Conservation (phyloP, 306 rosid species). For the Lotus japonicus region DNA sequence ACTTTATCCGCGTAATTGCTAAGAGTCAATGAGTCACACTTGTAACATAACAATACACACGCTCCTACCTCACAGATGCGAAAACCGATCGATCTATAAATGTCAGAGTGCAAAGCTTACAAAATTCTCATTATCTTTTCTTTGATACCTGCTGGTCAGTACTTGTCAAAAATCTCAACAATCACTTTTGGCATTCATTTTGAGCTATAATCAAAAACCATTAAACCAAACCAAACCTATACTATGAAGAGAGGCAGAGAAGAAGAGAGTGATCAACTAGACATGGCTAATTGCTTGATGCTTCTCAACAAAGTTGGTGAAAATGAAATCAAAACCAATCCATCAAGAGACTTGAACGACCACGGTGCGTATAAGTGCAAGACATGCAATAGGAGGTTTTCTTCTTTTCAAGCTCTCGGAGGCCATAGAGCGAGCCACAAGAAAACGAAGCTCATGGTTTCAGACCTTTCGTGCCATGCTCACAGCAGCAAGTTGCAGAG, state of each 20-base stretch:
- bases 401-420: slow-evolving; percentile 82
- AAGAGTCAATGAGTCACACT: not conserved
- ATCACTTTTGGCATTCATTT: not conserved
- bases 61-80: not conserved
- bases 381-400: slow-evolving; percentile 49
- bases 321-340: not conserved
- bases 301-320: slow-evolving; percentile 37
- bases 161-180: too few relatives aligned
- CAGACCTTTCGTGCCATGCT: not conserved
- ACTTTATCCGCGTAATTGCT: not conserved
- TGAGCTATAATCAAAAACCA: not conserved
- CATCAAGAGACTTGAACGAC: not conserved
- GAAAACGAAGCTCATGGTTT: slow-evolving; percentile 38
- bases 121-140: not conserved
- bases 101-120: not conserved
- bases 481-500: slow-evolving; percentile 7
- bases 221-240: not conserved
- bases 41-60: not conserved
- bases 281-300: slow-evolving; percentile 43
- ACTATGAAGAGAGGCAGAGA: slow-evolving; percentile 64
- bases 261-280: slow-evolving; percentile 6
- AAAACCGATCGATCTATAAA: not conserved
- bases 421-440: slow-evolving; percentile 88
- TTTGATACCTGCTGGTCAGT: too few relatives aligned
- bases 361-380: slow-evolving; percentile 58